These are phyloP conservation scores for Sporothrix euskadiensis DNA, from an alignment of 2,329 filamentous ascomycete species.

Conservation along the genomic window DNA sequence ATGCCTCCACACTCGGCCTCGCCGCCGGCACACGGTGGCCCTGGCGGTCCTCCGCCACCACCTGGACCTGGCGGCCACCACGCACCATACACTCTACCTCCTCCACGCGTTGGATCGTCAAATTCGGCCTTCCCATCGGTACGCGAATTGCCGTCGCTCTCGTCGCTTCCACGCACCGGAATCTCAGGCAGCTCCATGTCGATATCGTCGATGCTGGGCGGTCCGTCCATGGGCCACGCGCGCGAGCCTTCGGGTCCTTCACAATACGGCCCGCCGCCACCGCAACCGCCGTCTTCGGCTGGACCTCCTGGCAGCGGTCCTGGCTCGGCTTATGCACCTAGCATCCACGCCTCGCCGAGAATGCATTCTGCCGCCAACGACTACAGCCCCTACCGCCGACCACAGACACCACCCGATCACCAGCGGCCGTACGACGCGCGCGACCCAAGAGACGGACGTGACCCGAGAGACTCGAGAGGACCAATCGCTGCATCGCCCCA, in stretches of 20 bases:
- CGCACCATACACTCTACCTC: conserved; percentile 49
- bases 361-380: conserved; percentile 59
- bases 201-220: conserved; percentile 61
- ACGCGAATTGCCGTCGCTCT: conserved; percentile 56
- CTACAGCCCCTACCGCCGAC: conserved; percentile 63
- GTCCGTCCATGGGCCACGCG: conserved; percentile 44
- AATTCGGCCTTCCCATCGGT: conserved; percentile 48
- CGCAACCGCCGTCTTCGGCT: not conserved
- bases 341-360: conserved; percentile 57
- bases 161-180: conserved; percentile 50
- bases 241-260: conserved; percentile 41
- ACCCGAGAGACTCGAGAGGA: conserved; percentile 48
- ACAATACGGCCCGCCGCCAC: conserved; percentile 41
- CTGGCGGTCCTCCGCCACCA: conserved; percentile 22
- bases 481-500: conserved; percentile 38
- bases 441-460: conserved; percentile 35
- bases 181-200: conserved; percentile 59
- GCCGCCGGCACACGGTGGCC: conserved; percentile 32
- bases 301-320: conserved; percentile 39
- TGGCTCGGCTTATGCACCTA: conserved; percentile 49
- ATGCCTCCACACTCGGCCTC: conserved; percentile 47
- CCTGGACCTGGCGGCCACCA: conserved; percentile 33
- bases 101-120: conserved; percentile 49
- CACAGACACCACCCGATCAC: conserved; percentile 69
- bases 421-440: conserved; percentile 50